Conservation (phyloP, 2,329 filamentous ascomycete species). For the Hymenoscyphus infarciens region DNA sequence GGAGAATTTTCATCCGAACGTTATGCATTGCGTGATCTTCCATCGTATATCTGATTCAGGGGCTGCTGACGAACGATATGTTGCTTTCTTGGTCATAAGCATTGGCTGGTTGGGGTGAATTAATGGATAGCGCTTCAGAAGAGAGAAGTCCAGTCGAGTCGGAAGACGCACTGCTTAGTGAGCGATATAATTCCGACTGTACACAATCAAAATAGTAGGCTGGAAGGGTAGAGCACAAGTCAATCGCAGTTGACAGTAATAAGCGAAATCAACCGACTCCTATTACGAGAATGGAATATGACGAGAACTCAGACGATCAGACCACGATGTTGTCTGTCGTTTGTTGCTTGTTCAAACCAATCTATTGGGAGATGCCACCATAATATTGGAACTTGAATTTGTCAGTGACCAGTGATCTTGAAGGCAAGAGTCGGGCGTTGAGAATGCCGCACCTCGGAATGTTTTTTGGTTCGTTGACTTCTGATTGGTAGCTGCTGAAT, state of each 20-base stretch:
- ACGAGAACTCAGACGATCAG: not conserved
- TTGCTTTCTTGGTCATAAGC: not conserved
- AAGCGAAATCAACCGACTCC: not conserved
- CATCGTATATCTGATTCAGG: not conserved
- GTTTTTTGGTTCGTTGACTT: not conserved
- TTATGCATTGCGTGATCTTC: not conserved
- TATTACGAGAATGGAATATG: not conserved
- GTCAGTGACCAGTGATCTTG: not conserved
- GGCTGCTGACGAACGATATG: not conserved
- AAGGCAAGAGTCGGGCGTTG: not conserved
- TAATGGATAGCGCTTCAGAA: not conserved
- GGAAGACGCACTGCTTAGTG: not conserved
- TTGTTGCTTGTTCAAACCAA: not conserved
- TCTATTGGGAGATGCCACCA: not conserved
- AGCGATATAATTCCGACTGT: not conserved
- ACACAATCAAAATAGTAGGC: not conserved
- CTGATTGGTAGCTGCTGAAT: not conserved
- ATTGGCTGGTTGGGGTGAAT: not conserved
- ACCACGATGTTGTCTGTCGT: not conserved
- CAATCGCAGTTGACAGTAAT: not conserved
- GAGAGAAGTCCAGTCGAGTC: not conserved
- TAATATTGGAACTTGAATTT: not conserved
- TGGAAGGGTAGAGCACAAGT: not conserved
- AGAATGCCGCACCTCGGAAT: not conserved
- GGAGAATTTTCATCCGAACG: not conserved